Base-by-base conservation (phyloP, 2,329 filamentous ascomycete genomes). In the Neocatenulostroma microsporum region DNA sequence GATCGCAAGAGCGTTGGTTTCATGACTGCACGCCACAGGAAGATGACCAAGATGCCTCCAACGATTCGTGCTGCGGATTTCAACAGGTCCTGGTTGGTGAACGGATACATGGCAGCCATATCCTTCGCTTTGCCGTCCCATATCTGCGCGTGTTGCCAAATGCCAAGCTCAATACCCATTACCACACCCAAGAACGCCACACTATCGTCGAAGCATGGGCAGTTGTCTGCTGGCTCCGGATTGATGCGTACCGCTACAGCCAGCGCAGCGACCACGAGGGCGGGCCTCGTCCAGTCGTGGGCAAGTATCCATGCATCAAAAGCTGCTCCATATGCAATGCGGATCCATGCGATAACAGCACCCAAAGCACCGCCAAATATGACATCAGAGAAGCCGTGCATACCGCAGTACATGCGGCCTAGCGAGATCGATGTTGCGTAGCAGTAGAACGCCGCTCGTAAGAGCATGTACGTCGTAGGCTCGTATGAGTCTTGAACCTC, bases 321-420 rank as follows among this genome's bases (percentile, higher is more conserved):
- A 3, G 65, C 58, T 17, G 70, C 61, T 14, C 75, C 76, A 38
- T 64, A 75, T 5, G 62, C 46, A 41, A 73, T 72, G 49, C 80
- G 74, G 14, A 73, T 52, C 14, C 69, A 60, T 2, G 73, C 73
- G 23, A 82, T 70, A 5, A 73, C 62, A 9, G 79, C 81, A 21
- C 91, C 91, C 38, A 95, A 71, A 11, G 78, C 51, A 37, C 82
- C 85, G 5, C 91, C 91, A 39, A 91, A 62, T 11, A 91, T 64
- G 17, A 96, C 87, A 61, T 98, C 91, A 28, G 91, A 70, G 63
- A 96, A 94, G 9, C 91, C 91, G 63, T 98, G 91, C 91, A 98
- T 98, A 43, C 91, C 91, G 57, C 91, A 98, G 66, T 98, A 96
- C 23, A 98, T 69, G 14, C 91, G 79, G 5, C 91, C 91, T 44